A percentile compares a stretch with the other conserved stretches of the same genome.
Evolutionary conservation across 345 rosid species (phyloP).

Genomic region (Aquilaria sinensis): DNA sequence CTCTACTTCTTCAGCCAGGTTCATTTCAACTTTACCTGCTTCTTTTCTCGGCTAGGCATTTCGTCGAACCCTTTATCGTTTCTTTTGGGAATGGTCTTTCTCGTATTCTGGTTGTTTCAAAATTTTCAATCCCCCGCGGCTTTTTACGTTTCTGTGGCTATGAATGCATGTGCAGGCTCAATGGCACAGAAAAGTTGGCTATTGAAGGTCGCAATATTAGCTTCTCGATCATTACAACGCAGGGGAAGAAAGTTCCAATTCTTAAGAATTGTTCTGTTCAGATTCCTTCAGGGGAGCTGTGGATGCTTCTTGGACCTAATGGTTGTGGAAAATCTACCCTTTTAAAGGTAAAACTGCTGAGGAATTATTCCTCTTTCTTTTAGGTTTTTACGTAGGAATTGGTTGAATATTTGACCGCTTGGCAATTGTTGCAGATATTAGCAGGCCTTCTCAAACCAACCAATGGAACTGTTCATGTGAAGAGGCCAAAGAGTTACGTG

Average conservation of each 20-base stretch:
- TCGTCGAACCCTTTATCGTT: conserved; percentile 15
- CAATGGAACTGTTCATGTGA: conserved; percentile 46
- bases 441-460: conserved; percentile 85
- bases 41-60: conserved; percentile 18
- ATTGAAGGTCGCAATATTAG: conserved; percentile 61
- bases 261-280: conserved; percentile 70
- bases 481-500: conserved; percentile 73
- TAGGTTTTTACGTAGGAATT: not conserved
- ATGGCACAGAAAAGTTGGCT: conserved; percentile 25
- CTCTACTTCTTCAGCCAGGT: conserved; percentile 33
- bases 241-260: conserved; percentile 47
- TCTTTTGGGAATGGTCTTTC: not conserved
- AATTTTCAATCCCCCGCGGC: not conserved
- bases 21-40: not conserved
- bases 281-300: conserved; percentile 71
- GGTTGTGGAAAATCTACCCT: conserved; percentile 98
- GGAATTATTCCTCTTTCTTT: not conserved
- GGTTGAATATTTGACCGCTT: not conserved
- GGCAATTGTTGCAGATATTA: conserved; percentile 48
- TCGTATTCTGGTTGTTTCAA: conserved; percentile 3
- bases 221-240: conserved; percentile 57
- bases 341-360: conserved; percentile 52
- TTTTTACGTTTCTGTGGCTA: no score
- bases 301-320: conserved; percentile 98
- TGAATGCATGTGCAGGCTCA: conserved; percentile 27